phyloP scores from a whole-genome alignment of 225 moss, liverwort and hornwort species.

The Climacium dendroides region DNA sequence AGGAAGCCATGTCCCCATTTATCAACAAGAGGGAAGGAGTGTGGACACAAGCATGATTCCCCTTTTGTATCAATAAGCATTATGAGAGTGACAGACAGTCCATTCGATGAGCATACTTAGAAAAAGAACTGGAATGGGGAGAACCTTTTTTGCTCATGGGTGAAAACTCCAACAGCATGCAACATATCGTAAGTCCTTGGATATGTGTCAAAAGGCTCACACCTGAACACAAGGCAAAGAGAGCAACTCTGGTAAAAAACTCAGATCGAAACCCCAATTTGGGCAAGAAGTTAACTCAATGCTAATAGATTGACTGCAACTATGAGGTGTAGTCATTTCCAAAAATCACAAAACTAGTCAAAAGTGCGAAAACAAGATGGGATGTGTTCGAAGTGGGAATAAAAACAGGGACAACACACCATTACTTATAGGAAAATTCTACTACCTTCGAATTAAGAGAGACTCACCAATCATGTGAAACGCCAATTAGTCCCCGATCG shows the following conservation, averaged over 20 bases:
- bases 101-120: neutral
- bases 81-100: neutral
- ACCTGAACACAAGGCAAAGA: constrained; percentile 29
- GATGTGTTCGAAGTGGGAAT: neutral
- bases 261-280: neutral
- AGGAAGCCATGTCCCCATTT: neutral
- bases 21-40: neutral
- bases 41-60: neutral
- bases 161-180: constrained; percentile 55
- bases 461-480: constrained; percentile 67
- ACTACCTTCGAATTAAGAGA: neutral
- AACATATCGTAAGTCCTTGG: constrained; percentile 72
- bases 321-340: neutral
- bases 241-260: neutral
- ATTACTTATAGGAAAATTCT: neutral
- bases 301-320: neutral
- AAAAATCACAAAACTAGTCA: neutral
- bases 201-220: constrained; percentile 68
- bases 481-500: constrained; percentile 73
- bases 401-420: neutral
- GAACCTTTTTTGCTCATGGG: constrained; percentile 42
- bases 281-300: neutral
- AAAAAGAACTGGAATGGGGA: neutral
- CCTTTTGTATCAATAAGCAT: neutral
- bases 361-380: neutral